A percentile compares a stretch with the other conserved stretches of the same genome.
Conservation (phyloP, 2,329 filamentous ascomycete genomes). For the Waltergamsia citrina region DNA sequence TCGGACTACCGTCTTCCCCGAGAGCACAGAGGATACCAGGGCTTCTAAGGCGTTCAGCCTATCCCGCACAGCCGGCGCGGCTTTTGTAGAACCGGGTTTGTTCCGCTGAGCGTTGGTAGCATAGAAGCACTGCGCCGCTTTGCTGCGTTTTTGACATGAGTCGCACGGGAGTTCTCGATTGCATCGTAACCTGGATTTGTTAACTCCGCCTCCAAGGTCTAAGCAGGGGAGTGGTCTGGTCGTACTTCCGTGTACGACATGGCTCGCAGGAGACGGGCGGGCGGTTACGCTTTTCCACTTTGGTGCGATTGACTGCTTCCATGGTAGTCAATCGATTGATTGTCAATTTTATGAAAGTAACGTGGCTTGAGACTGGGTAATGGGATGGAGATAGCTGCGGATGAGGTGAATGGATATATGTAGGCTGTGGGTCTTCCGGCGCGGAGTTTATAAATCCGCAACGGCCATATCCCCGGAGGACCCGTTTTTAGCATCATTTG, state of each 20-base stretch:
- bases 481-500: too few relatives aligned
- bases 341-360: neutral
- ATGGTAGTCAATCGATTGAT: neutral
- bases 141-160: neutral
- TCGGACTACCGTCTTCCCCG: slow-evolving; percentile 9
- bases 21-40: slow-evolving; percentile 12
- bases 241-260: slow-evolving; percentile 21
- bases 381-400: slow-evolving; percentile 1
- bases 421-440: neutral
- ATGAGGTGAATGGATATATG: neutral
- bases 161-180: slow-evolving; percentile 26
- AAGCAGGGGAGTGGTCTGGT: neutral
- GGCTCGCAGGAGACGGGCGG: slow-evolving; percentile 23
- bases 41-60: slow-evolving; percentile 9
- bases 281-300: slow-evolving; percentile 20
- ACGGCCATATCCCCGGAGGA: too few relatives aligned
- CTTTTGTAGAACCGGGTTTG: neutral
- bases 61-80: neutral
- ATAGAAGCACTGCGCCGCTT: neutral
- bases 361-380: neutral
- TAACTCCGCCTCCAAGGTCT: neutral
- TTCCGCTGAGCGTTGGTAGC: neutral
- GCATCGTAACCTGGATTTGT: slow-evolving; percentile 39
- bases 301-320: slow-evolving; percentile 9
- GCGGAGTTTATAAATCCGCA: too few relatives aligned